A percentile compares a stretch with the other conserved stretches of the same genome.
Conservation (phyloP, 345 rosid species). For the Microcos paniculata region DNA sequence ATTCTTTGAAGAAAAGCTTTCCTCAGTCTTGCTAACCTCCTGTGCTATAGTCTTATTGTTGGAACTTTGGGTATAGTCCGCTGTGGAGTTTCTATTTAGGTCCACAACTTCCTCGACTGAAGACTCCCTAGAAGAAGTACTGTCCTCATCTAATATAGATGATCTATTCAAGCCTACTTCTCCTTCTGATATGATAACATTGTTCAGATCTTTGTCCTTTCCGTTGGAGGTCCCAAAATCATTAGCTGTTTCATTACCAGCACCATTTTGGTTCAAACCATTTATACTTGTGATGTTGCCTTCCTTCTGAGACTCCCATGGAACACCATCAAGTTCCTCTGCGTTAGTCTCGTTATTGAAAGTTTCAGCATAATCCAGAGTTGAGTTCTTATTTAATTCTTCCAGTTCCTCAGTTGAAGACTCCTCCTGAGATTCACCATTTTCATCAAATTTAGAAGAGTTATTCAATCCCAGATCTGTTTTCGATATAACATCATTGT, state of each 20-base stretch:
- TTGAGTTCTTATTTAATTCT: conserved; percentile 15
- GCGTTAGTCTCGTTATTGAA: conserved; percentile 18
- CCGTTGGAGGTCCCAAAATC: conserved; percentile 18
- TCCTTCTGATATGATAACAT: conserved; percentile 23
- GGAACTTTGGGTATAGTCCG: conserved; percentile 10
- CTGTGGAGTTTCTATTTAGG: conserved; percentile 6
- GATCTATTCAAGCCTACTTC: conserved; percentile 21
- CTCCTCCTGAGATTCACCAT: conserved; percentile 15
- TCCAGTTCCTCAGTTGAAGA: conserved; percentile 15
- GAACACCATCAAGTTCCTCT: conserved; percentile 15
- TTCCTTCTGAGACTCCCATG: conserved; percentile 22
- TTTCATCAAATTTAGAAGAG: conserved; percentile 23
- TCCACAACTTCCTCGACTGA: conserved; percentile 12
- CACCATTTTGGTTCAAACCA: conserved; percentile 30
- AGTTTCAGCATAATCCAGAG: conserved; percentile 2
- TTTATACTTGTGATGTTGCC: conserved; percentile 17
- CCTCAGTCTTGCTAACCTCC: conserved; percentile 24
- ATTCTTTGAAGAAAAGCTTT: conserved; percentile 24
- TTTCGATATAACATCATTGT: conserved; percentile 23
- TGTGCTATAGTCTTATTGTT: conserved; percentile 20
- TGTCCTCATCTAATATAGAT: conserved; percentile 16
- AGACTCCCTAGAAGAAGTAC: conserved; percentile 20
- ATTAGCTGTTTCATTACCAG: conserved; percentile 23
- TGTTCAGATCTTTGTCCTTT: conserved; percentile 23
- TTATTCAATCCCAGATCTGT: conserved; percentile 15